Evolutionary conservation across 2,329 filamentous ascomycete species (phyloP), one percentile per base, ranked within the genome.

Genomic region (Colletotrichum sp.): DNA sequence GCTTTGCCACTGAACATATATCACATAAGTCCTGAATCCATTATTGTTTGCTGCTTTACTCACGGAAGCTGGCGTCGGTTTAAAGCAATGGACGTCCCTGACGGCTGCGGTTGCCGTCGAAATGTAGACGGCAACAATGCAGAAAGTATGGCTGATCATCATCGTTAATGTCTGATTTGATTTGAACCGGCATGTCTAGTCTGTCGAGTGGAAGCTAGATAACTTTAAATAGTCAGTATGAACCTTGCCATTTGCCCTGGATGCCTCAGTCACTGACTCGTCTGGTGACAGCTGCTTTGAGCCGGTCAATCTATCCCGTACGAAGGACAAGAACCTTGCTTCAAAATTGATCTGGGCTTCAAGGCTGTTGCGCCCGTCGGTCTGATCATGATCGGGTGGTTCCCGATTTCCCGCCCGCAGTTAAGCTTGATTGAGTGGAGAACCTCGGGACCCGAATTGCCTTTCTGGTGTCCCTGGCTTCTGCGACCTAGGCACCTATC

Each of bases 311-410:
- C 11, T 52, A 44, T 44, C 4, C 19, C 9, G 3, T 0, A 44
- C 39, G 5, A 39, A 3, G 2, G 36, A 7, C 6, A 39, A 39
- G 0, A 5, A 3, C 19, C 44, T 48, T 11, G 44, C 11, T 13
- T 22, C 11, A 48, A 1, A 11, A 19, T n/a, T 48, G 44, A 2
- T 48, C 44, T 13, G n/a, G 44, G 44, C 44, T 22, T 52, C 0
- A 52, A 22, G 44, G 3, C 44, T 0, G 44, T 52, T 0, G 9
- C 5, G 44, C n/a, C 44, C 1, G 44, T 48, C 16, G 9, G 16
- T 39, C 39, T 3, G 13, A 3, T 36, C 1, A 15, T 36, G 6
- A 36, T 36, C 34, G 13, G 34, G 0, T 6, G 3, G 1, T 1
- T n/a, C 39, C 5, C 9, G n/a, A 6, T n/a, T n/a, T n/a, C 5